A percentile compares a stretch with the other conserved stretches of the same genome.
Conservation (phyloP, 1,284 basidiomycete genomes). For the Malassezia arunalokei region DNA sequence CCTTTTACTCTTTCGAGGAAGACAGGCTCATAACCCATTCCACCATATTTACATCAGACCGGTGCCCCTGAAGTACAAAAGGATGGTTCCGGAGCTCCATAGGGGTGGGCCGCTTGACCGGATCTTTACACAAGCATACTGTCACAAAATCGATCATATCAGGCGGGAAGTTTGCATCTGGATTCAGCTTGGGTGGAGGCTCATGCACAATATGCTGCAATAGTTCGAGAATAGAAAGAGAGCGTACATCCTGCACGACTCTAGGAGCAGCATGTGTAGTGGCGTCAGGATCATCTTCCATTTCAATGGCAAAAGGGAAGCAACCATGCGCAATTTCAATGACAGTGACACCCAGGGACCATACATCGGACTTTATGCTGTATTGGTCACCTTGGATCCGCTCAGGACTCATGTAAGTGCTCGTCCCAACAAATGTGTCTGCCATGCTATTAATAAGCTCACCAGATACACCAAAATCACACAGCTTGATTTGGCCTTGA, state of each 20-base stretch:
- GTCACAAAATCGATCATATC: conserved; percentile 37
- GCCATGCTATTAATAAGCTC: conserved; percentile 98
- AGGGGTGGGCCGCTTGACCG: conserved; percentile 29
- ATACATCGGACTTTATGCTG: conserved; percentile 92
- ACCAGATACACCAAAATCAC: conserved; percentile 96
- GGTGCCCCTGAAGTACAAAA: conserved; percentile 26
- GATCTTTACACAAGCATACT: conserved; percentile 39
- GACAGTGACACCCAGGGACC: conserved; percentile 87
- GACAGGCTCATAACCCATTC: conserved; percentile 17
- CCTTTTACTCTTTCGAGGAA: no score
- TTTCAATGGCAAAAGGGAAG: conserved; percentile 60
- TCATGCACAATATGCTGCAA: conserved; percentile 89
- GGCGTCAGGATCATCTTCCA: conserved; percentile 13
- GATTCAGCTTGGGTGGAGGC: conserved; percentile 33
- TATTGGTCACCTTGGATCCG: conserved; percentile 96
- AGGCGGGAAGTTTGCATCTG: conserved; percentile 25
- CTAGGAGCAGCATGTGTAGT: not conserved
- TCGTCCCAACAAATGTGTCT: conserved; percentile 95
- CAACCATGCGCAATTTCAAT: conserved; percentile 87
- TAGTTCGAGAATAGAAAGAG: conserved; percentile 91
- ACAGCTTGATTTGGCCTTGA: conserved; percentile 88
- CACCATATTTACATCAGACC: conserved; percentile 23
- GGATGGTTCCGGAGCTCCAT: conserved; percentile 33
- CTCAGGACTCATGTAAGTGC: conserved; percentile 98
- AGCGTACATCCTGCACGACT: not conserved